Conservation (phyloP, 2,329 filamentous ascomycete species). For the Diaporthe sp. region DNA sequence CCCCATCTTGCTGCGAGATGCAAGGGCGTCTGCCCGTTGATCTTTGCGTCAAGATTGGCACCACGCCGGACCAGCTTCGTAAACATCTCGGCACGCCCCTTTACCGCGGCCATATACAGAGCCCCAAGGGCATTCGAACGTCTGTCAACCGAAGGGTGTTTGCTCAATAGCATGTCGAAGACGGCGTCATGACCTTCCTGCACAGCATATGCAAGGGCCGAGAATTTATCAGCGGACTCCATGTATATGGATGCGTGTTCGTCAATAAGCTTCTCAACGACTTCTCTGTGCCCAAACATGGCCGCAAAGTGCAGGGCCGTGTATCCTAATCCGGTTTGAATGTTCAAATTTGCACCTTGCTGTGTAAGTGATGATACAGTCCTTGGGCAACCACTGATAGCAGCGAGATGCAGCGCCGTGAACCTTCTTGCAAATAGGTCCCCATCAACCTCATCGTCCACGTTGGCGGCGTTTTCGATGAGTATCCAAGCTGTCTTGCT, state of each 20-base stretch:
- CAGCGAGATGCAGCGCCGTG: conserved; percentile 3
- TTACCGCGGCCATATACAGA: background rate
- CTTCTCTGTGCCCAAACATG: conserved; percentile 1
- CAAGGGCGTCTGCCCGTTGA: background rate
- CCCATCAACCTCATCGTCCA: background rate
- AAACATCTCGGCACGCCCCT: background rate
- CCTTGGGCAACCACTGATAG: background rate
- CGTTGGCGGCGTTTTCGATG: background rate
- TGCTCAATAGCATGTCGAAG: background rate
- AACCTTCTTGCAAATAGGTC: background rate
- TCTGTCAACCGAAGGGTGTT: background rate
- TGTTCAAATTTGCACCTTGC: background rate
- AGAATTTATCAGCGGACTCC: background rate
- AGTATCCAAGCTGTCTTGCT: background rate
- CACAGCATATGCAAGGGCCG: background rate
- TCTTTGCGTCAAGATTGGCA: background rate
- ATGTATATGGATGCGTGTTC: conserved; percentile 2
- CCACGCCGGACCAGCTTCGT: background rate
- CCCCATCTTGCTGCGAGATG: background rate
- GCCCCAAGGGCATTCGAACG: background rate
- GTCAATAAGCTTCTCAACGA: conserved; percentile 10
- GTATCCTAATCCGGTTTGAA: background rate
- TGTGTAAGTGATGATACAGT: background rate
- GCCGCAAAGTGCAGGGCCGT: conserved; percentile 1
- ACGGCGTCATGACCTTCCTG: conserved; percentile 3